Base-by-base conservation (phyloP, 2,329 filamentous ascomycete genomes). In the Penicillium polonicum region DNA sequence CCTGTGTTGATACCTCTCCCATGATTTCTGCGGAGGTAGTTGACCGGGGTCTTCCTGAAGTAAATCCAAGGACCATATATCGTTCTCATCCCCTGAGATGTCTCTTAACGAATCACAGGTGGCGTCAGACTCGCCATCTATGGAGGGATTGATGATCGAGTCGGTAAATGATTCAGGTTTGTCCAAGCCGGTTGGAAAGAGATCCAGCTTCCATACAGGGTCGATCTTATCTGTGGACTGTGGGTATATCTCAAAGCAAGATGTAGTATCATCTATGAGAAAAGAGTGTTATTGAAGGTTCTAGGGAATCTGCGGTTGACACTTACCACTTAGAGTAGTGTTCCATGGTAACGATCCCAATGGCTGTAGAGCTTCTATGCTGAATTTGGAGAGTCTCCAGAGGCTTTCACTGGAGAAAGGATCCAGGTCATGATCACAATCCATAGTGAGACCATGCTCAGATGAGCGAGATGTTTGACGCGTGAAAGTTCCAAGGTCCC, bases 1-100 rank as follows among this genome's bases (percentile, higher is more conserved):
- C 48, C 60, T 67, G 25, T 75, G 58, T 27, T 71, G 62, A 59
- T 76, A 79, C 13, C 60, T 71, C 61, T 80, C 78, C 78, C 78
- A 80, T 35, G 74, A 76, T 38, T 63, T 71, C 23, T 74, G 57
- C 3, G 72, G 60, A 13, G 60, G 49, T 12, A 60, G 52, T 39
- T 61, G 48, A 19, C 35, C 51, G 10, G 48, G 13, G 2, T 52
- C 55, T 6, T 67, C 54, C 15, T 64, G 53, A 1, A 73, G 57
- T 15, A 57, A 62, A 35, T 72, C 67, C 25, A 74, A 57, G 0
- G 60, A 60, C 77, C 77, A 79, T 29, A 79, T 58, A 54, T 76
- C 63, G 5, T 69, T 65, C 1, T 58, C 27, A 15, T 68, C 60
- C 2, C 55, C 59, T 13, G 60, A 57, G 39, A 49, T 7, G 19